A percentile compares a stretch with the other conserved stretches of the same genome.
These are phyloP conservation scores for Ascoidea asiatica DNA, from an alignment of 805 yeast genomes.

Conservation along the genomic window DNA sequence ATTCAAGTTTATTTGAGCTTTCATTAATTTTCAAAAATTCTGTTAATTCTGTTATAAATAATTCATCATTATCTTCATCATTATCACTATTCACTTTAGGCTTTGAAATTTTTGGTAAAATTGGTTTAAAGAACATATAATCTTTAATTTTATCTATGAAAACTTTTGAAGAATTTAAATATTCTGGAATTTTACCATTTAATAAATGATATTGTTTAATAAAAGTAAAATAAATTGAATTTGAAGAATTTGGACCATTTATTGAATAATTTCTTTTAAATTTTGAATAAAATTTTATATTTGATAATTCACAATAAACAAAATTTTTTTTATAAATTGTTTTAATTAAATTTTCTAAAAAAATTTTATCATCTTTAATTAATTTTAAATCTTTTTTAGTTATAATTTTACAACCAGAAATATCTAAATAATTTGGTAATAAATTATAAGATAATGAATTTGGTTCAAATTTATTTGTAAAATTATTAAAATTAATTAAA, in stretches of 20 bases:
- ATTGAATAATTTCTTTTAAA: constrained; percentile 16
- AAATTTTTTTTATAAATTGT: constrained; percentile 18
- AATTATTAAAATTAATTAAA: constrained; percentile 15
- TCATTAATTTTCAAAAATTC: constrained; percentile 12
- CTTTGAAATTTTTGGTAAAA: constrained; percentile 20
- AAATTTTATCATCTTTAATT: constrained; percentile 16
- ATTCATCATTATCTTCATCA: constrained; percentile 9
- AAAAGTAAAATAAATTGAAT: constrained; percentile 34
- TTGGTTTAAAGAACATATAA: constrained; percentile 31
- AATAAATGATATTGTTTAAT: constrained; percentile 33
- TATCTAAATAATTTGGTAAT: constrained; percentile 30
- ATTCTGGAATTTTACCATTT: constrained; percentile 23
- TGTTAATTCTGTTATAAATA: constrained; percentile 11
- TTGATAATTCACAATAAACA: constrained; percentile 21
- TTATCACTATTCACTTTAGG: constrained; percentile 5
- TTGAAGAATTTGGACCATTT: constrained; percentile 30
- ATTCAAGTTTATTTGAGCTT: constrained; percentile 8
- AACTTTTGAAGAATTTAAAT: constrained; percentile 18
- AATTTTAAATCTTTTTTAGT: constrained; percentile 17
- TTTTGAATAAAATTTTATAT: constrained; percentile 11
- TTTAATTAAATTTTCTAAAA: constrained; percentile 16
- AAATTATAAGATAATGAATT: constrained; percentile 26
- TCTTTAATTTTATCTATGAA: constrained; percentile 25
- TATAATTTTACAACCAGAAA: constrained; percentile 33
- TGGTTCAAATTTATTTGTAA: constrained; percentile 14